Percentiles rank a stretch among this genome's conserved stretches.
Evolutionary conservation across 805 yeast genomes (phyloP).

Genomic region (Yarrowia sp.): DNA sequence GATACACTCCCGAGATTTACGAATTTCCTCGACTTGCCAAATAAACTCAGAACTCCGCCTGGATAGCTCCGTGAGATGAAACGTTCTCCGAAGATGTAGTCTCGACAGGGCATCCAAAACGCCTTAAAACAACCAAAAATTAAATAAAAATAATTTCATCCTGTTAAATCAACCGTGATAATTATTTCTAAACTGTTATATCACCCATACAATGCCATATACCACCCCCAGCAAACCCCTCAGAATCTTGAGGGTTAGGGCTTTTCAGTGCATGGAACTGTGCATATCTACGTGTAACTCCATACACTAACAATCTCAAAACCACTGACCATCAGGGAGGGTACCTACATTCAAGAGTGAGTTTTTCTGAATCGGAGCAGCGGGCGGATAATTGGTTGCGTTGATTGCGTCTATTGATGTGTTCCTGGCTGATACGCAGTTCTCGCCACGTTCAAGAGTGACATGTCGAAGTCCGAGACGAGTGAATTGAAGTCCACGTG

Average conservation of each 20-base stretch:
- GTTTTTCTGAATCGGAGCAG: not conserved
- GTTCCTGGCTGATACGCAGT: no score
- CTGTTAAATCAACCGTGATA: not conserved
- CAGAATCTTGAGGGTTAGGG: constrained; percentile 6
- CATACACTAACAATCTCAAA: constrained; percentile 15
- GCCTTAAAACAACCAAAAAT: no score
- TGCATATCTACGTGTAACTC: constrained; percentile 19
- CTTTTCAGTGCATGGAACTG: not conserved
- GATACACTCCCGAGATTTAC: no score
- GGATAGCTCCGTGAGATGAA: not conserved
- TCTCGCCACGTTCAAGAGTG: no score
- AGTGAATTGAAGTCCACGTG: no score
- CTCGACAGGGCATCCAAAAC: no score
- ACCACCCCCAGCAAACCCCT: not conserved
- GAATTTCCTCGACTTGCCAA: no score
- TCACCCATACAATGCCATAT: not conserved
- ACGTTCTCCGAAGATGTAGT: no score
- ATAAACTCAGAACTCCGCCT: not conserved
- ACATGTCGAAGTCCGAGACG: no score
- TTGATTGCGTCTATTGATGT: not conserved
- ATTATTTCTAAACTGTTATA: not conserved
- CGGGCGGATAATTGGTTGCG: not conserved
- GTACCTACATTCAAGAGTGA: not conserved
- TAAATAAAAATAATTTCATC: not conserved
- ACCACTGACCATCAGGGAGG: not conserved